Conservation (phyloP, 495 filamentous ascomycete species). For the Penicillium goetzii region DNA sequence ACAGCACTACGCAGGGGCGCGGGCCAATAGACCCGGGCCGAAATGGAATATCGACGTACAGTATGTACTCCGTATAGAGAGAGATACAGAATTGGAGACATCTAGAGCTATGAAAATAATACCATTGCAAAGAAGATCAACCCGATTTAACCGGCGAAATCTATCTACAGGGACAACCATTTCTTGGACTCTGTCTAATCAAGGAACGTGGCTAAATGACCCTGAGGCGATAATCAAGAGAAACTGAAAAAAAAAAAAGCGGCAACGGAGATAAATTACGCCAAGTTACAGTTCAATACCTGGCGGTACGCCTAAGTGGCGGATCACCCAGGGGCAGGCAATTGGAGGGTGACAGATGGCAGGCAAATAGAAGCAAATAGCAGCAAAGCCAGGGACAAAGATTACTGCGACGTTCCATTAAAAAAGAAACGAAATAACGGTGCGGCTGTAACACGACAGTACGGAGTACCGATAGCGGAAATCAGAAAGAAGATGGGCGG, state of each 20-base stretch:
- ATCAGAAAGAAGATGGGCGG: neutral
- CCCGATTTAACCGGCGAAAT: neutral
- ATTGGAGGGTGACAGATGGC: neutral
- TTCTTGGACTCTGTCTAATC: neutral
- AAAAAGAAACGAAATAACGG: slow-evolving; percentile 27
- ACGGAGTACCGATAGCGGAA: no score
- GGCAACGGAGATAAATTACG: slow-evolving; percentile 14
- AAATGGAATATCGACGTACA: slow-evolving; percentile 3
- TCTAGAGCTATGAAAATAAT: neutral
- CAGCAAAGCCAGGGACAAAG: neutral
- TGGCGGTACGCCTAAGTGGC: neutral
- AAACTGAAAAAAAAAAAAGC: neutral
- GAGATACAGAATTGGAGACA: neutral
- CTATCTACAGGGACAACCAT: neutral
- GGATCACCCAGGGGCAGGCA: slow-evolving; percentile 2
- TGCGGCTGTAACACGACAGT: slow-evolving; percentile 28
- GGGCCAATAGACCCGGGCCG: slow-evolving; percentile 17
- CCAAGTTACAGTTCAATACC: neutral
- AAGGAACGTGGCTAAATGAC: neutral
- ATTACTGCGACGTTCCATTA: neutral
- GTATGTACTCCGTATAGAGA: no score
- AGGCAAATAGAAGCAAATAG: neutral
- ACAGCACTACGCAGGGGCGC: slow-evolving; percentile 20
- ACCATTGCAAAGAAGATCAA: neutral
- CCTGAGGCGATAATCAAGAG: slow-evolving; percentile 2